Conservation (phyloP, 2,329 filamentous ascomycete genomes). For the Alternaria gansuensis region DNA sequence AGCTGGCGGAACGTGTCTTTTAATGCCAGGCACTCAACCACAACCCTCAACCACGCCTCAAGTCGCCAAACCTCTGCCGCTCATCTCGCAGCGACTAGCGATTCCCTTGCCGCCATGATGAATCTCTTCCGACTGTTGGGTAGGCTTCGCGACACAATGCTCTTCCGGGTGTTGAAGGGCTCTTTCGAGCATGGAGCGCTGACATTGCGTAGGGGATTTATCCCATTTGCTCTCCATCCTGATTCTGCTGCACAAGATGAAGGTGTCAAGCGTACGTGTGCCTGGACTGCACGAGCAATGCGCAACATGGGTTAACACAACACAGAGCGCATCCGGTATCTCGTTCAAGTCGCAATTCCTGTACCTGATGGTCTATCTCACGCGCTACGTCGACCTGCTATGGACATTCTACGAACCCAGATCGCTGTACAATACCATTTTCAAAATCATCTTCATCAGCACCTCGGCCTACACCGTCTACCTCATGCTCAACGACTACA, state of each 20-base stretch:
- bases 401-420: slow-evolving; percentile 77
- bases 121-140: slow-evolving; percentile 75
- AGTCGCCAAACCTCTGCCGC: slow-evolving; percentile 28
- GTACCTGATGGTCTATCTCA: slow-evolving; percentile 92
- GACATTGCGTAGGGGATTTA: slow-evolving; percentile 75
- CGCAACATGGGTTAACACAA: slow-evolving; percentile 13
- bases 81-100: slow-evolving; percentile 28
- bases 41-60: slow-evolving; percentile 24
- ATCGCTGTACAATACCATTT: slow-evolving; percentile 84
- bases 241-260: slow-evolving; percentile 97
- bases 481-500: slow-evolving; percentile 97
- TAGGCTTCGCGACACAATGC: slow-evolving; percentile 47
- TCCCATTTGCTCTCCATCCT: slow-evolving; percentile 94
- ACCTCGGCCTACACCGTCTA: slow-evolving; percentile 95
- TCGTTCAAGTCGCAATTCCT: slow-evolving; percentile 98
- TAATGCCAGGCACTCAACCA: slow-evolving; percentile 34
- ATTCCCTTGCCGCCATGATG: slow-evolving; percentile 60
- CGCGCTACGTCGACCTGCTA: slow-evolving; percentile 91
- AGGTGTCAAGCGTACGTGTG: slow-evolving; percentile 76
- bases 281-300: neutral
- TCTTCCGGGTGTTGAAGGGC: slow-evolving; percentile 8
- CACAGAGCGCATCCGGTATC: slow-evolving; percentile 91
- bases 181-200: slow-evolving; percentile 29
- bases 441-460: slow-evolving; percentile 94
- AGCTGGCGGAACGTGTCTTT: slow-evolving; percentile 51